A percentile compares a stretch with the other conserved stretches of the same genome.
Conservation (phyloP, 1,284 basidiomycete species). For the Coriolopsis trogii region DNA sequence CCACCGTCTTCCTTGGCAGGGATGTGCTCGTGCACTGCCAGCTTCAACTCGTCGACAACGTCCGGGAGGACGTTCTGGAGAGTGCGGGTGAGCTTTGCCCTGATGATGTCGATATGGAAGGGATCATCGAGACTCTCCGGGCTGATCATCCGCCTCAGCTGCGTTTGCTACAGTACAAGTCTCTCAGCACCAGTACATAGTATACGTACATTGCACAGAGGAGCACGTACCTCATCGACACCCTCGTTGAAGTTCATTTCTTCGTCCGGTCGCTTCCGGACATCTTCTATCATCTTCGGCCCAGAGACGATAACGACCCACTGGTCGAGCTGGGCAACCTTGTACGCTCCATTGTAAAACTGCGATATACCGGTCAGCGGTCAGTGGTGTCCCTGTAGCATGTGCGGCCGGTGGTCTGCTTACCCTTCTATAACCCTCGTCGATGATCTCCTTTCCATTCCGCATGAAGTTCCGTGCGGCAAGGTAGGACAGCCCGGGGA, state of each 20-base stretch:
- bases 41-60: constrained; percentile 37
- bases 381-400: not conserved
- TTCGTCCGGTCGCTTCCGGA: constrained; percentile 37
- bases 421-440: constrained; percentile 26
- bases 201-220: too few species aligned
- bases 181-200: not conserved
- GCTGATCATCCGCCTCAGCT: constrained; percentile 33
- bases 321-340: constrained; percentile 32
- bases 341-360: constrained; percentile 35
- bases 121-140: constrained; percentile 25
- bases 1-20: constrained; percentile 20
- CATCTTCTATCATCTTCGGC: constrained; percentile 37
- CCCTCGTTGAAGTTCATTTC: constrained; percentile 36
- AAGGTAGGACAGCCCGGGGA: constrained; percentile 27
- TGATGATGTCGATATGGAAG: constrained; percentile 32
- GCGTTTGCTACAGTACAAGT: not conserved
- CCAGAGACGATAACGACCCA: constrained; percentile 40
- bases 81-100: constrained; percentile 34
- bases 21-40: constrained; percentile 32
- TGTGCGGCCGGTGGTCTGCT: too few species aligned
- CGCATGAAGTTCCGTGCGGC: constrained; percentile 11
- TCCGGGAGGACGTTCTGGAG: constrained; percentile 29
- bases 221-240: constrained; percentile 27
- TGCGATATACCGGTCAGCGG: not conserved
- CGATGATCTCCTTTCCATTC: constrained; percentile 11